phyloP scores from a whole-genome alignment of 768 basidiomycete genomes.

The Omphalotus guepiniiformis region DNA sequence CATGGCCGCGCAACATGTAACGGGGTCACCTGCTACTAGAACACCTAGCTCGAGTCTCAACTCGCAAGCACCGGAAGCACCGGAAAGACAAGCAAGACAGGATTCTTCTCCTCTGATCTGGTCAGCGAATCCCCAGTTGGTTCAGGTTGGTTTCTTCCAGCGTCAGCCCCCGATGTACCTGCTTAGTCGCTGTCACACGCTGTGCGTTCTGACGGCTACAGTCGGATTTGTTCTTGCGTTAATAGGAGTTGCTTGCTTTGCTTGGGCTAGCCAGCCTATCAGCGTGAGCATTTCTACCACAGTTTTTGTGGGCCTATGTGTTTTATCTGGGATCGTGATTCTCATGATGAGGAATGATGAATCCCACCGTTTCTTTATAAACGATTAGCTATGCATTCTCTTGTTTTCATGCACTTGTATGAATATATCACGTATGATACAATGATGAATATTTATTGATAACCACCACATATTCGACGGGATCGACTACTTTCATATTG shows the following conservation, averaged over 20 bases:
- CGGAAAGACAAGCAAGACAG: slow-evolving; percentile 6
- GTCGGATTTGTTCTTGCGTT: slow-evolving; percentile 49
- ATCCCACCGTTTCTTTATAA: neutral
- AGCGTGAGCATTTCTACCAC: slow-evolving; percentile 43
- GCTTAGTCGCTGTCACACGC: slow-evolving; percentile 42
- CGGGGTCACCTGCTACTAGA: slow-evolving; percentile 12
- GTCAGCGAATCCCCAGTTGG: slow-evolving; percentile 45
- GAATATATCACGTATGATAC: too few species aligned
- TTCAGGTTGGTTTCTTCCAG: slow-evolving; percentile 45
- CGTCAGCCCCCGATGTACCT: slow-evolving; percentile 39
- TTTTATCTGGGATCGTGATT: slow-evolving; percentile 18
- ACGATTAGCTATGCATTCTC: neutral
- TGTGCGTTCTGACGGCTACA: slow-evolving; percentile 44
- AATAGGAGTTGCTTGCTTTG: slow-evolving; percentile 44
- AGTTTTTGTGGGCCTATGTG: slow-evolving; percentile 31
- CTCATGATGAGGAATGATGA: slow-evolving; percentile 9
- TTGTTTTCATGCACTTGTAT: neutral
- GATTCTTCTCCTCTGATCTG: slow-evolving; percentile 25
- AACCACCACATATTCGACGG: too few species aligned
- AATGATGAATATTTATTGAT: too few species aligned
- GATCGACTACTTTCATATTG: too few species aligned
- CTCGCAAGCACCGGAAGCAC: neutral
- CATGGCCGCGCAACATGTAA: slow-evolving; percentile 3
- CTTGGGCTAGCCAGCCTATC: slow-evolving; percentile 44
- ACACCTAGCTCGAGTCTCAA: neutral